Conservation (phyloP, 768 basidiomycete genomes). For the Suillus fuscotomentosus region DNA sequence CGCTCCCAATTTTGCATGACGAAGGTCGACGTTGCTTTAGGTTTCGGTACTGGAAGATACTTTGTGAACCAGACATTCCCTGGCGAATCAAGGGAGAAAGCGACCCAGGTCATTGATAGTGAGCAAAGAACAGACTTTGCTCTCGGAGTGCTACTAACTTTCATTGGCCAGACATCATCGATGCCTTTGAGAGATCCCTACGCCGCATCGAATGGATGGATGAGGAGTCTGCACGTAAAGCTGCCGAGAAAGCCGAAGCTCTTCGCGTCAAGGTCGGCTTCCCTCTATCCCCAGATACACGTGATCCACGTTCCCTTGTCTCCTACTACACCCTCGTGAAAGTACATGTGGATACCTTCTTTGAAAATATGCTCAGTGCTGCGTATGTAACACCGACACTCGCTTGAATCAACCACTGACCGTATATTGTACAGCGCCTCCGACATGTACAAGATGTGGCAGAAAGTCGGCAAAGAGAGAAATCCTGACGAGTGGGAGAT, state of each 20-base stretch:
- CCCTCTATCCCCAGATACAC: constrained; percentile 83
- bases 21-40: constrained; percentile 68
- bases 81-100: constrained; percentile 75
- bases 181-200: constrained; percentile 80
- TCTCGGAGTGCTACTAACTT: constrained; percentile 4
- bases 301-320: constrained; percentile 62
- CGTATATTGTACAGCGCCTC: constrained; percentile 40
- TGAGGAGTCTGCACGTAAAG: constrained; percentile 71
- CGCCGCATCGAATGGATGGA: constrained; percentile 90
- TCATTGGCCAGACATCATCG: constrained; percentile 61
- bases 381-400: constrained; percentile 33
- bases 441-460: constrained; percentile 70
- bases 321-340: constrained; percentile 73
- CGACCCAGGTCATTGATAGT: constrained; percentile 82
- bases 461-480: constrained; percentile 64
- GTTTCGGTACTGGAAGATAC: constrained; percentile 87
- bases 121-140: constrained; percentile 10
- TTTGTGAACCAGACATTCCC: constrained; percentile 86
- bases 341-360: constrained; percentile 69
- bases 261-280: constrained; percentile 87
- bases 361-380: constrained; percentile 77
- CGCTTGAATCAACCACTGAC: constrained; percentile 8
- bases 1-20: constrained; percentile 82
- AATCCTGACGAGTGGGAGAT: constrained; percentile 84
- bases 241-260: constrained; percentile 70